Conservation (phyloP, 768 basidiomycete genomes). For the Boletus edulis region DNA sequence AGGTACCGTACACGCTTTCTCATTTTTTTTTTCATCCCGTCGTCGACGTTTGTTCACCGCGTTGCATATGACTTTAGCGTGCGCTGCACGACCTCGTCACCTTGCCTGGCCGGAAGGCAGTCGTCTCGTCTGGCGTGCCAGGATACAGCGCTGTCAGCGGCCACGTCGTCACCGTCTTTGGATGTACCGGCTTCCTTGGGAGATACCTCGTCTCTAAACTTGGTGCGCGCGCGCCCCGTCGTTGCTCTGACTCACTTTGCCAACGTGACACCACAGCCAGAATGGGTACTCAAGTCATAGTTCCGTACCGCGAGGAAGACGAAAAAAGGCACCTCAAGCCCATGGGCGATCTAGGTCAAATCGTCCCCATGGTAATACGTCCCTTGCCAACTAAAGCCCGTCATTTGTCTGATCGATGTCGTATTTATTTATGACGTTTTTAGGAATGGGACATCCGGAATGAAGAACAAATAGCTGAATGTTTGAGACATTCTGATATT, state of each 20-base stretch:
- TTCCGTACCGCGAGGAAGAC: slow-evolving; percentile 95
- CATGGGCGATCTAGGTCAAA: slow-evolving; percentile 96
- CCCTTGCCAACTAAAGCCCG: neutral
- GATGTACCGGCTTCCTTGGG: slow-evolving; percentile 93
- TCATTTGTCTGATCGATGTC: slow-evolving; percentile 27
- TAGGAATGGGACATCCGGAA: slow-evolving; percentile 97
- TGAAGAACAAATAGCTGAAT: slow-evolving; percentile 89
- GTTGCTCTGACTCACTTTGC: neutral
- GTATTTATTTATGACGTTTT: slow-evolving; percentile 5
- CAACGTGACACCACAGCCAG: slow-evolving; percentile 57
- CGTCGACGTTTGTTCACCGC: neutral
- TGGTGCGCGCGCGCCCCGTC: slow-evolving; percentile 44
- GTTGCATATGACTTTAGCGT: slow-evolving; percentile 44
- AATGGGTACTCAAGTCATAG: slow-evolving; percentile 87
- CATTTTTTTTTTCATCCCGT: neutral
- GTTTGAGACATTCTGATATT: slow-evolving; percentile 89
- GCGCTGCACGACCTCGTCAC: slow-evolving; percentile 70
- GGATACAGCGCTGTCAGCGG: slow-evolving; percentile 88
- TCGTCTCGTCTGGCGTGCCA: slow-evolving; percentile 73
- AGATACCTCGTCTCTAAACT: slow-evolving; percentile 93
- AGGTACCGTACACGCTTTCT: slow-evolving; percentile 32
- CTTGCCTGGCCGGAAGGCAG: slow-evolving; percentile 57
- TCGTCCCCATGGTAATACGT: slow-evolving; percentile 83
- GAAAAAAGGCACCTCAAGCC: slow-evolving; percentile 86
- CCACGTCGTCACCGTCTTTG: slow-evolving; percentile 95